Evolutionary conservation across 2,329 filamentous ascomycete genomes (phyloP), one percentile per base, ranked within the genome.

Genomic region (Pseudogymnoascus sp.): DNA sequence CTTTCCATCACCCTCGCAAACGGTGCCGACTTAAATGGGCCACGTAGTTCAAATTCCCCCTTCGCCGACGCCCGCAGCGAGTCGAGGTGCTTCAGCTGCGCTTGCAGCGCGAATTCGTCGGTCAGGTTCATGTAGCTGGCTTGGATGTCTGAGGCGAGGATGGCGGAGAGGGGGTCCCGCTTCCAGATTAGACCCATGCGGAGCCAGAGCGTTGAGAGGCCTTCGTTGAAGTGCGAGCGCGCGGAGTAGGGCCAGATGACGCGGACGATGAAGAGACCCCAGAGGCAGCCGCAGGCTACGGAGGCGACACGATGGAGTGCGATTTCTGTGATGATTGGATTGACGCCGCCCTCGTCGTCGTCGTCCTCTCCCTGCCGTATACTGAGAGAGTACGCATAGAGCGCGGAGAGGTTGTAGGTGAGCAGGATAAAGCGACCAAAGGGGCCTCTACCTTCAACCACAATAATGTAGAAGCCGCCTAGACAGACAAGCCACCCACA

Each of bases 101-200:
- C 86, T 70, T 96, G 92, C 61, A 99, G 82, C 42, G 92, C 88
- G 4, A 89, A 84, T 72, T 96, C 92, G 74, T 97, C 94, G 36
- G 87, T 84, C n/a, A 92, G 83, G 65, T 87, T 87, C 82, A 97
- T 92, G 73, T 96, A 97, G 5, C 86, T 84, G 61, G 78, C 69
- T n/a, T 73, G 71, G 36, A 81, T 76, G 3, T 79, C 77, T 63
- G 80, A 84, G 52, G 86, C 80, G 0, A 86, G 77, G 61, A 96
- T 81, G 5, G 87, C 84, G 4, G 89, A 87, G 25, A 99, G 78
- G 0, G 94, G 94, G 7, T 95, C 93, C 48, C 92, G 86, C 76
- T 93, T 96, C 94, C 94, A 99, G 66, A 97, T 92, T 35, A 99
- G 81, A 13, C 92, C 90, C 86, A 99, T 92, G 63, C 95, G 90